Base-by-base conservation (phyloP, 1,284 basidiomycete genomes). In the Porodaedalea pini region DNA sequence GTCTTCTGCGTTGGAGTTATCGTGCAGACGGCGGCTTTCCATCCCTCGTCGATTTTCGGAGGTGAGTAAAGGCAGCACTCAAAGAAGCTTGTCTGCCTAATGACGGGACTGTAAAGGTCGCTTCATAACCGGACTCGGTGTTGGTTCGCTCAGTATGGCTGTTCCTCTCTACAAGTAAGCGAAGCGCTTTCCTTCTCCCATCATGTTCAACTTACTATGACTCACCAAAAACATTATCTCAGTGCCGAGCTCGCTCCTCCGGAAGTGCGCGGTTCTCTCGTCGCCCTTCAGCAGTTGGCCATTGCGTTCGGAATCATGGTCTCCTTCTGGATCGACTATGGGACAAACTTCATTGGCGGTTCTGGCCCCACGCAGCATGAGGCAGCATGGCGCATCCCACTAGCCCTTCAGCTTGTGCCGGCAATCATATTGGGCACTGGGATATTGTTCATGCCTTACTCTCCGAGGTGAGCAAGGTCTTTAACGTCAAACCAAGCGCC, bases 251-350 rank as follows among this genome's bases (percentile, higher is more conserved):
- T 92, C 44, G 85, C 88, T 0, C 88, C 90, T 19, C 87, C 90
- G 1, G 90, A 92, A 71, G 87, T 93, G 21, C 82, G 90, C 62
- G 90, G 90, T 6, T 86, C 86, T 64, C 75, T 92, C 36, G 89
- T 92, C 43, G 88, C 88, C 2, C 78, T 93, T 11, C 90, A 92
- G 68, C 90, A 92, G 66, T 75, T 92, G 10, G 84, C 86, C 3
- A 92, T 92, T 67, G 87, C 87, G 0, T 87, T 87, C 63, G 85
- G 85, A 27, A 87, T 76, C 73, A 75, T 77, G 76, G 63, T 81
- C 21, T 86, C 84, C n/a, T 92, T 89, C 76, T 92, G 88, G 88
- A 88, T 90, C 64, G 86, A 85, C 66, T 87, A 80, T 61, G 85
- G 86, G 39, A 88, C 87, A 36, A 88, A 89, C 70, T 86, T 82